Evolutionary conservation across 306 rosid species (phyloP).

Genomic region (Chamaecrista fasciculata): DNA sequence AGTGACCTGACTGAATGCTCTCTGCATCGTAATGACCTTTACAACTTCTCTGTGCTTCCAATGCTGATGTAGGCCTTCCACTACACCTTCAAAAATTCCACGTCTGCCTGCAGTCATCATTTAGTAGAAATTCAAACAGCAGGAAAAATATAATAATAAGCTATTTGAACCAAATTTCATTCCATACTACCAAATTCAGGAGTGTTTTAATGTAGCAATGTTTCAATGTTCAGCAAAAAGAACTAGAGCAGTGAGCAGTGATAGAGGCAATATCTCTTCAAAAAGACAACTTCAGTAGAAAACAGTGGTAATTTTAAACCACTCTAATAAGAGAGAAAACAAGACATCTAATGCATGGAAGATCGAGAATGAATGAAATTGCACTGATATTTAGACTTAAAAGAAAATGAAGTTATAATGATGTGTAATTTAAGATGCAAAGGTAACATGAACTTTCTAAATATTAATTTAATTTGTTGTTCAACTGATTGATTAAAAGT

Average conservation of each 20-base stretch:
- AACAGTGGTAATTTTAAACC: neutral
- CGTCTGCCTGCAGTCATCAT: slow-evolving; percentile 67
- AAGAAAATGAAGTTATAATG: neutral
- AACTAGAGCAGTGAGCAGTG: neutral
- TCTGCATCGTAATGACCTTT: slow-evolving; percentile 87
- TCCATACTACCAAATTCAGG: neutral
- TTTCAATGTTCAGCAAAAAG: neutral
- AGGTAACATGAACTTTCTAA: neutral
- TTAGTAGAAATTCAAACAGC: slow-evolving; percentile 12
- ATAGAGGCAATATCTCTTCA: neutral
- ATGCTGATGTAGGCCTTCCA: slow-evolving; percentile 81
- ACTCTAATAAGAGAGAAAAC: neutral
- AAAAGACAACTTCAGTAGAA: neutral
- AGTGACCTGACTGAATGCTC: slow-evolving; percentile 47
- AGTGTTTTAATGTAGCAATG: neutral
- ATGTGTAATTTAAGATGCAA: neutral
- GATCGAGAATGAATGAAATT: neutral
- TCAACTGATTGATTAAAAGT: neutral
- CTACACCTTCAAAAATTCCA: slow-evolving; percentile 77
- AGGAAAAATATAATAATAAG: neutral
- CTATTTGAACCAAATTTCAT: neutral
- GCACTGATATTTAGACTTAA: neutral
- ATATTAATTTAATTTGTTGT: neutral
- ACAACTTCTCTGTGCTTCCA: slow-evolving; percentile 92
- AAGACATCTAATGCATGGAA: neutral